These are phyloP conservation scores for Geoglossum glabrum DNA, from an alignment of 495 filamentous ascomycete genomes.

Conservation along the genomic window DNA sequence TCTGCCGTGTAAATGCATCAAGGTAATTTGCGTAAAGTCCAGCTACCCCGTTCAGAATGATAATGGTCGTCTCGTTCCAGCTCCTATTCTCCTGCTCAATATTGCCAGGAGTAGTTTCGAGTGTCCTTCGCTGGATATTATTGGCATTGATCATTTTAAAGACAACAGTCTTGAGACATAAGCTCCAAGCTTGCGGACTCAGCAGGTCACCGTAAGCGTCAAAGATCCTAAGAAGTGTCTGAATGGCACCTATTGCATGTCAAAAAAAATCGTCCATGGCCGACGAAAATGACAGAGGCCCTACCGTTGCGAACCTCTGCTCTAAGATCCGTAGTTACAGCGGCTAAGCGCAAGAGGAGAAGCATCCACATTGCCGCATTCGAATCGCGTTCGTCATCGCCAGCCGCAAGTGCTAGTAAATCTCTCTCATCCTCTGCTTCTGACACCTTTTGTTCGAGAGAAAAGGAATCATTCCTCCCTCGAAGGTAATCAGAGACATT, in stretches of 20 bases:
- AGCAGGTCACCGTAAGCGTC: conserved; percentile 75
- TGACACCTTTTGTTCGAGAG: conserved; percentile 24
- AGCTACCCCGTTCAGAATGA: conserved; percentile 50
- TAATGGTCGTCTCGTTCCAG: conserved; percentile 61
- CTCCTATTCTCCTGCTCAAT: neutral
- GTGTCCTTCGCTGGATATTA: conserved; percentile 13
- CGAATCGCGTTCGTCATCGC: conserved; percentile 21
- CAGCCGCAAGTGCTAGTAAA: conserved; percentile 18
- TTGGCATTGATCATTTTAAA: conserved; percentile 47
- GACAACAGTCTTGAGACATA: conserved; percentile 62
- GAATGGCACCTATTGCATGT: conserved; percentile 38
- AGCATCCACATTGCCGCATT: conserved; percentile 64
- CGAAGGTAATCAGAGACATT: conserved; percentile 75
- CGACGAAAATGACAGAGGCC: conserved; percentile 8
- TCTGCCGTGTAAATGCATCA: conserved; percentile 33
- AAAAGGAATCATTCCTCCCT: conserved; percentile 22
- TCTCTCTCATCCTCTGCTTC: conserved; percentile 22
- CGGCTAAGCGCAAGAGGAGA: conserved; percentile 55
- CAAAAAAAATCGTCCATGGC: neutral
- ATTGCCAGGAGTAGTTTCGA: neutral
- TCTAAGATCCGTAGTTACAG: conserved; percentile 54
- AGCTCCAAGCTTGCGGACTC: conserved; percentile 56
- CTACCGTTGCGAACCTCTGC: conserved; percentile 74
- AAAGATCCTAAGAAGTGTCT: conserved; percentile 78
- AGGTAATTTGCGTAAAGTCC: conserved; percentile 49